Evolutionary conservation across 352 stramenopile species (phyloP).

Genomic region (Lagenidium sp.): DNA sequence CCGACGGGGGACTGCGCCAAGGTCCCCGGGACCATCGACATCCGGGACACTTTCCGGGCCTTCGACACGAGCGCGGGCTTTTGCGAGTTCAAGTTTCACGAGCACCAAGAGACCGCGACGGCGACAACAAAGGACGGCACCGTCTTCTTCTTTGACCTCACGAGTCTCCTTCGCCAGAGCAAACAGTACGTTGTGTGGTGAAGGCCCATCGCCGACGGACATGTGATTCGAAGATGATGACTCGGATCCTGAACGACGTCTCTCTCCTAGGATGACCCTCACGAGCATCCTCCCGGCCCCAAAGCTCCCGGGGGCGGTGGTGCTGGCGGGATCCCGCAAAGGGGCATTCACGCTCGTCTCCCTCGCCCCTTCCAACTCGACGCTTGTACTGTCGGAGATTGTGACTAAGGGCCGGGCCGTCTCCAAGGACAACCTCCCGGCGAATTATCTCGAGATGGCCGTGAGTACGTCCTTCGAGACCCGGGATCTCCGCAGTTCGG

Average conservation of each 20-base stretch:
- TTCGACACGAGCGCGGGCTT: constrained; percentile 51
- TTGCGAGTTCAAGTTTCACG: constrained; percentile 53
- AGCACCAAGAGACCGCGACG: constrained; percentile 44
- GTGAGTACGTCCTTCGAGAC: constrained; percentile 34
- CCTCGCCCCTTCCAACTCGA: constrained; percentile 22
- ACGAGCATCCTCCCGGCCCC: constrained; percentile 33
- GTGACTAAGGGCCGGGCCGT: constrained; percentile 39
- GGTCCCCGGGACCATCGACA: constrained; percentile 25
- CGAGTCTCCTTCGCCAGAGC: constrained; percentile 33
- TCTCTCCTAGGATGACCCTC: constrained; percentile 6
- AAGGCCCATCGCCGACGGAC: no score
- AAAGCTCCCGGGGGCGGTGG: constrained; percentile 34
- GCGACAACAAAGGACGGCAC: constrained; percentile 51
- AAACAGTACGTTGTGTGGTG: constrained; percentile 34
- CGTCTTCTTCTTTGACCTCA: constrained; percentile 60
- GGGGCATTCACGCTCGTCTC: constrained; percentile 36
- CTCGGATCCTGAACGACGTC: no score
- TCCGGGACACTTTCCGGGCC: constrained; percentile 43
- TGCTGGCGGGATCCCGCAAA: constrained; percentile 35
- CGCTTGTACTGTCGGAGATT: constrained; percentile 44
- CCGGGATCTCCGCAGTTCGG: constrained; percentile 20
- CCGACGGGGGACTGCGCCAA: constrained; percentile 22
- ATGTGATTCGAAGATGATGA: no score
- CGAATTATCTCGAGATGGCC: constrained; percentile 48
- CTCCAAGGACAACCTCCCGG: constrained; percentile 39